These are phyloP conservation scores for Astragalus membranaceus DNA, from an alignment of 306 rosid genomes.

Conservation along the genomic window DNA sequence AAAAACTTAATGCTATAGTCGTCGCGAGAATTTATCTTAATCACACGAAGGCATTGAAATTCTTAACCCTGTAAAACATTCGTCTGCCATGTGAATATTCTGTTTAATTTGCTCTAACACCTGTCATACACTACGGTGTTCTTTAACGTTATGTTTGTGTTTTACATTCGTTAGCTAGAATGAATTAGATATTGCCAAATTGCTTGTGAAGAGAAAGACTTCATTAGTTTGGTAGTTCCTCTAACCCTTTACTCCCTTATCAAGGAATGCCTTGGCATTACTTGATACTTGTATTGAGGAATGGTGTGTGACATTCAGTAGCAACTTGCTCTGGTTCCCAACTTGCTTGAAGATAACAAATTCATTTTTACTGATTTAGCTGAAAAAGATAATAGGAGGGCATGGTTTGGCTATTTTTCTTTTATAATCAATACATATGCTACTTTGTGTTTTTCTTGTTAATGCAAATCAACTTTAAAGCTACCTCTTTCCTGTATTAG, in stretches of 20 bases:
- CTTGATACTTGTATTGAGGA: not conserved
- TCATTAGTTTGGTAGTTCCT: not conserved
- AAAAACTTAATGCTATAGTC: not conserved
- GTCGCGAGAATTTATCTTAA: not conserved
- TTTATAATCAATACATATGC: not conserved
- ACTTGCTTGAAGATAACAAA: not conserved
- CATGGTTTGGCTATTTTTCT: not conserved
- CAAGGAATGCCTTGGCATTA: not conserved
- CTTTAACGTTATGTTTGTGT: not conserved
- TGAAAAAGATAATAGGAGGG: not conserved
- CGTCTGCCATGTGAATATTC: not conserved
- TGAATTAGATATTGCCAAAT: not conserved
- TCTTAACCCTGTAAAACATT: not conserved
- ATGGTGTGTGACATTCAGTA: not conserved
- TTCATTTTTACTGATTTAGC: not conserved
- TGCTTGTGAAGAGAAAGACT: not conserved
- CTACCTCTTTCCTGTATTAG: constrained; percentile 28
- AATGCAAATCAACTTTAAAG: not conserved
- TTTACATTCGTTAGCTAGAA: not conserved
- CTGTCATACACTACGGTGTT: not conserved
- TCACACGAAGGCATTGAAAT: not conserved
- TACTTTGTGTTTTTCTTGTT: not conserved
- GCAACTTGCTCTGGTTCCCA: not conserved
- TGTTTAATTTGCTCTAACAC: not conserved
- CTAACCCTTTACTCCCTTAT: not conserved